A percentile compares a stretch with the other conserved stretches of the same genome.
These are phyloP conservation scores for Irpex lacteus DNA, from an alignment of 1,284 basidiomycete species.

Conservation along the genomic window DNA sequence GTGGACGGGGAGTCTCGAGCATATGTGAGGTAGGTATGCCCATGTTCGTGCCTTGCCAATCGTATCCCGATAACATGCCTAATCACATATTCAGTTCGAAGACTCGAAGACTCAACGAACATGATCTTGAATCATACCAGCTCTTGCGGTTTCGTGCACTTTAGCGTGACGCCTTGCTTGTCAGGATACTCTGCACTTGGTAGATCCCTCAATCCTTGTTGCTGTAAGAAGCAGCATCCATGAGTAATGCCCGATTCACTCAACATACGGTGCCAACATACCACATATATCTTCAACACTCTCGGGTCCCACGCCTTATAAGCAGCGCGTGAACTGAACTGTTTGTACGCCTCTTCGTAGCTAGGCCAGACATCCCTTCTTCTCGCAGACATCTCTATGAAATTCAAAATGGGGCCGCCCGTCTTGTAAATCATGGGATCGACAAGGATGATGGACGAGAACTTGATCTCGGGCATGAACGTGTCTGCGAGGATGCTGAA, in stretches of 20 bases:
- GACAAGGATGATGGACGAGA: slow-evolving; percentile 38
- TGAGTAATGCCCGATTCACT: not conserved
- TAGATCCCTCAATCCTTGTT: slow-evolving; percentile 42
- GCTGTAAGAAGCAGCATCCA: slow-evolving; percentile 25
- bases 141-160: slow-evolving; percentile 45
- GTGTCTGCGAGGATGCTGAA: slow-evolving; percentile 39
- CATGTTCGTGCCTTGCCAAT: slow-evolving; percentile 36
- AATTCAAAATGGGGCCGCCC: slow-evolving; percentile 2
- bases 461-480: slow-evolving; percentile 36
- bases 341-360: slow-evolving; percentile 41
- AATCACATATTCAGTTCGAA: too few relatives aligned
- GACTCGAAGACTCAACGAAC: not conserved
- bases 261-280: slow-evolving; percentile 21
- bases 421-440: slow-evolving; percentile 41
- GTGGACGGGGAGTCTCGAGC: slow-evolving; percentile 41
- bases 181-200: slow-evolving; percentile 46
- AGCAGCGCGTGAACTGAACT: slow-evolving; percentile 34
- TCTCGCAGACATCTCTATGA: slow-evolving; percentile 26
- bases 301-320: slow-evolving; percentile 51
- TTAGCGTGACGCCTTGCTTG: slow-evolving; percentile 48
- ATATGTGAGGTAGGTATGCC: slow-evolving; percentile 34
- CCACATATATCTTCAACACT: slow-evolving; percentile 42
- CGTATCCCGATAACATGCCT: slow-evolving; percentile 46
- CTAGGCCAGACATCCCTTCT: slow-evolving; percentile 51
- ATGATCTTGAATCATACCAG: slow-evolving; percentile 17